Evolutionary conservation across 2,329 filamentous ascomycete species (phyloP), one percentile per base, ranked within the genome.

Genomic region (Verticillium zaregamsianum): DNA sequence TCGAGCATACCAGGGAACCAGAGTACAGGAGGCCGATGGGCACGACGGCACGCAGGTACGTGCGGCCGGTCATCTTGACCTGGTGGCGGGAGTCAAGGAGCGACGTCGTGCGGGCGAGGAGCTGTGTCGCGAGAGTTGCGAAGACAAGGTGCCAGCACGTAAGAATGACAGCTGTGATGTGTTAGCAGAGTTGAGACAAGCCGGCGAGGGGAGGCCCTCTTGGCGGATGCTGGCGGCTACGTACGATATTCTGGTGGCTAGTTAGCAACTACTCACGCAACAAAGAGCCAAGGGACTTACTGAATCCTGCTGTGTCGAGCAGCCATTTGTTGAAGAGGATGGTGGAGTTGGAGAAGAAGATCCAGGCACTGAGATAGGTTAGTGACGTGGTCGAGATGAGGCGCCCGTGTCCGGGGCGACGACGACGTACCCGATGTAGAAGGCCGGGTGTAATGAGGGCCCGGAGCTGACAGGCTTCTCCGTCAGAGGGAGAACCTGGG

Each of bases 241-340:
- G 66, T 79, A 82, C 80, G 79, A 67, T 79, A 82, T 68, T 73
- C 77, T 79, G 65, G 12, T 5, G 52, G 8, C 5, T 25, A 12
- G 45, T 49, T 25, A 49, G 45, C 5, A n/a, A 49, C 5, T n/a
- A 49, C 23, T 49, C 20, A 23, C 4, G 23, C 3, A 49, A 11
- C 8, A 9, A 25, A 12, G 33, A 23, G 20, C 12, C 45, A 23
- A 25, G n/a, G 20, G 58, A 65, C 89, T 81, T 79, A 92, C 90
- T 83, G 76, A 94, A 94, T 62, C 89, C 84, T 70, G 84, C 84
- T 65, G 86, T 87, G 72, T 91, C 86, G 63, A 96, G 84, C 58
- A 96, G 86, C 86, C 90, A 93, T 80, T 96, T 96, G 82, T 96
- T 96, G 83, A 96, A 96, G 64, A 96, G 79, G 72, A 96, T 96